Conservation (phyloP, 345 rosid species). For the Iberis pinnata region DNA sequence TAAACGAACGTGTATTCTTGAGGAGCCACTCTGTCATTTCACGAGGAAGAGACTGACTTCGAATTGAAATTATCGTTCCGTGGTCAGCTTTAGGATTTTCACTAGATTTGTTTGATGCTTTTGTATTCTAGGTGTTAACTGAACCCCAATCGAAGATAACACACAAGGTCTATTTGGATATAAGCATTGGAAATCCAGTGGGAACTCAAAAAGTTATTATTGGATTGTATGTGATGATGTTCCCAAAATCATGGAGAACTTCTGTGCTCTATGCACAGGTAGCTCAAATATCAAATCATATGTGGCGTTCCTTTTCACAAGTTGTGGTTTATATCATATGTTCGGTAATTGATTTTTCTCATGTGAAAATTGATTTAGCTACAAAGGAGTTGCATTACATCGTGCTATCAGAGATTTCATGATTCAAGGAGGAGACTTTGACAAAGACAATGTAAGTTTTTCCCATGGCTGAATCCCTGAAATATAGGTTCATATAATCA, state of each 20-base stretch:
- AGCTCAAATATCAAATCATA: background rate
- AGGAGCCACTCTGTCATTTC: too few relatives aligned
- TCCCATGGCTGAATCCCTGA: background rate
- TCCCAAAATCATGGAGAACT: slow-evolving; percentile 90
- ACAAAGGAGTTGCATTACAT: slow-evolving; percentile 68
- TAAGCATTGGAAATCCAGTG: slow-evolving; percentile 87
- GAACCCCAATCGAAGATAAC: slow-evolving; percentile 73
- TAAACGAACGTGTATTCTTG: background rate
- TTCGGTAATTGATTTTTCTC: slow-evolving; percentile 18
- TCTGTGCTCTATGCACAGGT: slow-evolving; percentile 97
- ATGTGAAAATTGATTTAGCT: slow-evolving; percentile 99
- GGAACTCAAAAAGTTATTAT: slow-evolving; percentile 84
- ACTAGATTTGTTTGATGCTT: background rate
- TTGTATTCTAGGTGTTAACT: slow-evolving; percentile 32
- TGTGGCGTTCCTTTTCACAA: background rate
- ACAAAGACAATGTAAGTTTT: slow-evolving; percentile 81
- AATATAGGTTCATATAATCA: too few relatives aligned
- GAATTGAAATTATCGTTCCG: too few relatives aligned
- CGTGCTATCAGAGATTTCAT: slow-evolving; percentile 95
- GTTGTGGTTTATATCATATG: slow-evolving; percentile 5
- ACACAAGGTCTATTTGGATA: slow-evolving; percentile 81
- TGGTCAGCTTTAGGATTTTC: background rate
- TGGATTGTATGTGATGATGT: slow-evolving; percentile 91
- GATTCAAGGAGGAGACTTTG: slow-evolving; percentile 99
- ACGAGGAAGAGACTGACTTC: too few relatives aligned